These are phyloP conservation scores for Strigomonas culicis DNA, from an alignment of 208 protist species.

Conservation along the genomic window DNA sequence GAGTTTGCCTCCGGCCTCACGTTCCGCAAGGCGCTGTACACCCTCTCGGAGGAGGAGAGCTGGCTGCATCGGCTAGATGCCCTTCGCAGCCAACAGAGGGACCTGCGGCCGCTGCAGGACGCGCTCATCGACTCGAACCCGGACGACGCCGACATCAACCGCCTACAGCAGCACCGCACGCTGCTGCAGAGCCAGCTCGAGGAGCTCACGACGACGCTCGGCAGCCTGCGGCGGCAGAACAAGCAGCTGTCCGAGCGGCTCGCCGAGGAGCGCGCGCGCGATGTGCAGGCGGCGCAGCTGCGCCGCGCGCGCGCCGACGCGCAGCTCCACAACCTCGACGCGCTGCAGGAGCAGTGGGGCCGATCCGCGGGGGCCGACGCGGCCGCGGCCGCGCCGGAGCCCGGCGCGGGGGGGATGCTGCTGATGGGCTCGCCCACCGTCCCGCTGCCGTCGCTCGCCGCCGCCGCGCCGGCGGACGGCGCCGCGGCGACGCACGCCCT, in stretches of 20 bases:
- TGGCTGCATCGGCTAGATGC: slow-evolving; percentile 10
- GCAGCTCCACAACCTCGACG: slow-evolving; percentile 24
- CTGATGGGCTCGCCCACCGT: neutral
- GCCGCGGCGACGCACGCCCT: neutral
- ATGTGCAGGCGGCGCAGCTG: slow-evolving; percentile 64
- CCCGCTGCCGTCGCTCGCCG: neutral
- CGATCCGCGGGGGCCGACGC: neutral
- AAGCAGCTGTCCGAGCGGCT: slow-evolving; percentile 78
- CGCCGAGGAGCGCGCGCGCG: slow-evolving; percentile 59
- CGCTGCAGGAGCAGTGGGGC: slow-evolving; percentile 14
- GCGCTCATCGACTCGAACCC: slow-evolving; percentile 72
- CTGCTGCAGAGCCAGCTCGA: slow-evolving; percentile 64
- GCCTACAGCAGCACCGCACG: slow-evolving; percentile 53
- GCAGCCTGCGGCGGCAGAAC: slow-evolving; percentile 73
- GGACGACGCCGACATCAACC: slow-evolving; percentile 61
- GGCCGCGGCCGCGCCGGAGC: neutral
- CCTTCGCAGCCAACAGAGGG: neutral
- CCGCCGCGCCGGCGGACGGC: neutral
- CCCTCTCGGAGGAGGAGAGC: slow-evolving; percentile 55
- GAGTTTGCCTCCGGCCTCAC: slow-evolving; percentile 78
- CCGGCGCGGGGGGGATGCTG: neutral
- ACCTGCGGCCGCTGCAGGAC: slow-evolving; percentile 12
- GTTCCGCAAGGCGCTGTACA: slow-evolving; percentile 73
- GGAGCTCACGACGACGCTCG: slow-evolving; percentile 47
- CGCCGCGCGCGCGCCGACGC: slow-evolving; percentile 41